Conservation (phyloP, 352 stramenopile species). For the Phytophthora nicotianae region DNA sequence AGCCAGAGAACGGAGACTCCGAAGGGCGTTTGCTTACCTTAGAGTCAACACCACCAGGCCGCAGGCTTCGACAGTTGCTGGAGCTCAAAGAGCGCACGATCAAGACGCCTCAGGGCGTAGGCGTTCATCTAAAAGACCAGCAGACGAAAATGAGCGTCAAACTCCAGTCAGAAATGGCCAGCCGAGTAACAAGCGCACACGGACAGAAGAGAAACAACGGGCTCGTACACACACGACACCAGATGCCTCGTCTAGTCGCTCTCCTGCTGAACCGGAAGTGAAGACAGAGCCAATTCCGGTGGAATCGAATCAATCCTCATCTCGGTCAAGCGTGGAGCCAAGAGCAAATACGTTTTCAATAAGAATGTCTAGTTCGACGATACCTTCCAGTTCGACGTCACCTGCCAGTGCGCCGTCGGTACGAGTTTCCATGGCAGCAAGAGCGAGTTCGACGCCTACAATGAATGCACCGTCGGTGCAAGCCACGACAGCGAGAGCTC, state of each 20-base stretch:
- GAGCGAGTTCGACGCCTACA: background rate
- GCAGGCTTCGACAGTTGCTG: background rate
- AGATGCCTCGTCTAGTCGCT: background rate
- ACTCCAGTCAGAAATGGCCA: background rate
- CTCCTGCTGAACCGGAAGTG: background rate
- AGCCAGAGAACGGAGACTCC: slow-evolving; percentile 25
- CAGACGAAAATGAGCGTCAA: slow-evolving; percentile 1
- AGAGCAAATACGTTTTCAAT: slow-evolving; percentile 1
- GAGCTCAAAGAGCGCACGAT: background rate
- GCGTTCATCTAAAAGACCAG: slow-evolving; percentile 13
- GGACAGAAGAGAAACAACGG: slow-evolving; percentile 4
- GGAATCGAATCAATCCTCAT: slow-evolving; percentile 1
- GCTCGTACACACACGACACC: background rate
- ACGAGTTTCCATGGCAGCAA: background rate
- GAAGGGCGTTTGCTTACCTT: slow-evolving; percentile 31
- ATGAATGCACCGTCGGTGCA: background rate
- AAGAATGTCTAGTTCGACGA: slow-evolving; percentile 1
- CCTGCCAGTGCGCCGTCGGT: background rate
- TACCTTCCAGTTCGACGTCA: background rate
- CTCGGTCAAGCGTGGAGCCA: background rate
- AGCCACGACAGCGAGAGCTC: background rate
- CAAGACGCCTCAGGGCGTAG: too few relatives aligned
- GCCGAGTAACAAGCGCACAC: slow-evolving; percentile 21
- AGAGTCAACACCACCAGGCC: slow-evolving; percentile 16
- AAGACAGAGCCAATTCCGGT: slow-evolving; percentile 1